Base-by-base conservation (phyloP, 371 early-diverging fungal species). In the Mortierella sp. region DNA sequence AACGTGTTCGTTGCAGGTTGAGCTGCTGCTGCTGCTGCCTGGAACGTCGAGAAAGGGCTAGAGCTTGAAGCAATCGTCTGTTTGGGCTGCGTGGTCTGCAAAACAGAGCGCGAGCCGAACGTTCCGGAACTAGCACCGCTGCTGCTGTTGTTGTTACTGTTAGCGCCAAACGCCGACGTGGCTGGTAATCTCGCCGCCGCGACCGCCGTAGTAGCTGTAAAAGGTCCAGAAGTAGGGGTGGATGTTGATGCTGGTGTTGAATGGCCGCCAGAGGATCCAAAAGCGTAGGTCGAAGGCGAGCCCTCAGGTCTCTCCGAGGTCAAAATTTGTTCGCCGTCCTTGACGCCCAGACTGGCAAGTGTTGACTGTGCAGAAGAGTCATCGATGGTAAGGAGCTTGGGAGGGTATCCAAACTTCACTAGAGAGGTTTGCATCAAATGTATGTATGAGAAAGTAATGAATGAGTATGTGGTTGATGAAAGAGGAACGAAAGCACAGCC, bases 351-450 rank as follows among this genome's bases (percentile, higher is more conserved):
- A 44, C 72, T 78, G 24, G 76, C 76, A 5, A 87, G 72, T 0
- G 80, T 72, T 9, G 65, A 70, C 2, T 57, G 63, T 9, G 79
- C 74, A 28, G 74, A 76, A 19, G 79, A 44, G 47, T 73, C 38
- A 34, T 82, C 76, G 52, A 78, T 82, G 26, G 50, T 48, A 45
- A 87, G 63, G 7, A 80, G 50, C 73, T 80, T 80, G 21, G 83
- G 87, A 57, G 87, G 87, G 50, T 87, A 87, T 24, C 87, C 87
- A 13, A 75, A 72, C 50, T 82, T 81, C 42, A 85, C 86, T 85
- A 58, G 44, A 52, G 5, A 48, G 28, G 57, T 21, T n/a, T 19
- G 34, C 14, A 21, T 28, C 19, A 24, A 68, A 58, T 58, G n/a
- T 11, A 34, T 45, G 28, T 5, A 73, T 54, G n/a, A n/a, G n/a